Evolutionary conservation across 2,329 filamentous ascomycete genomes (phyloP), one percentile per base, ranked within the genome.

Genomic region (Fusarium secorum): DNA sequence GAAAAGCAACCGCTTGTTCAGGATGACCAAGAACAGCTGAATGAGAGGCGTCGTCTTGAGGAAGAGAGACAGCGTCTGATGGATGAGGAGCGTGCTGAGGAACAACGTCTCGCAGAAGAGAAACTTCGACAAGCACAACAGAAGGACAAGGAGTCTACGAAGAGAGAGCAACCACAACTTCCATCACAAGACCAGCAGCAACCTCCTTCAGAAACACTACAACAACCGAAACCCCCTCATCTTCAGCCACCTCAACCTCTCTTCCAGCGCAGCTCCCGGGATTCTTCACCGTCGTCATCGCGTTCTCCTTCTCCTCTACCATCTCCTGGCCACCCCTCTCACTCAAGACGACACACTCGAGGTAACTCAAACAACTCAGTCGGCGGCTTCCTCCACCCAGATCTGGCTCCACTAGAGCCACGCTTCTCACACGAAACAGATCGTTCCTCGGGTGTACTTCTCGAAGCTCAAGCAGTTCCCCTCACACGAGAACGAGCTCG

Each of bases 391-490:
- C 46, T 74, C 14, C 68, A 69, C 49, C 70, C 70, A 9, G 74
- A 76, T 20, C 52, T 76, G n/a, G 41, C 59, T 4, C 52, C 73
- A 5, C 48, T 76, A 5, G 74, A 76, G 6, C 70, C 57, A 36
- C 63, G 51, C 54, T 72, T 76, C 59, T 77, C 76, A 18, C 71
- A 79, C 61, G 76, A 74, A 11, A 78, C 79, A 3, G 76, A 78
- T 18, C 74, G 77, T 17, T 75, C 75, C 22, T 80, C 79, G 14
- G 78, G 80, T 38, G 78, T 78, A 20, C 68, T 83, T 32, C 80
- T 83, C 52, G 85, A 82, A 24, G 86, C 86, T 7, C 81, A 87
- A 75, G 83, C 81, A n/a, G 79, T 87, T 54, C 78, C 77, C 44
- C 67, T 83, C 26, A 73, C 70, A 32, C 66, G 75, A 26, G 80